Base-by-base conservation (phyloP, 768 basidiomycete species). In the Udeniomyces megalosporus region DNA sequence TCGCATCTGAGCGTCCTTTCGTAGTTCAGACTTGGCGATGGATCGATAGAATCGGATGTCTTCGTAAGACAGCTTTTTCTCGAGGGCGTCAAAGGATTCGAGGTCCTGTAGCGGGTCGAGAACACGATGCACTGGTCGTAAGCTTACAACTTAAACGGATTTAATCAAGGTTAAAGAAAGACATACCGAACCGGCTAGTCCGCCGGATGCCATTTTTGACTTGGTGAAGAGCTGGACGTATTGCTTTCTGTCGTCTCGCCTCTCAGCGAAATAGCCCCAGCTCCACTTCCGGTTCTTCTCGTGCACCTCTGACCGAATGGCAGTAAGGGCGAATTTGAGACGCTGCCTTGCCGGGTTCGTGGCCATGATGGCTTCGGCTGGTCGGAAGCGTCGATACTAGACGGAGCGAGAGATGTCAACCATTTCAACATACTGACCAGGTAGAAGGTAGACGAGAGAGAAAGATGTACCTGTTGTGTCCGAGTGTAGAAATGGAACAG, bases 41-140 rank as follows among this genome's bases (percentile, higher is more conserved):
- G 91, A 96, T 34, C 95, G 83, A 75, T 97, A 99, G 75, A 96
- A 95, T 3, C 93, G 84, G 55, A 99, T 84, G 69, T 97, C 95
- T 72, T 93, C 89, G 68, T 96, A 97, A 0, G 83, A 79, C 31
- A 97, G 78, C 71, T 88, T 89, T 67, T 72, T 76, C 72, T 99
- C 95, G 60, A 97, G 75, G 0, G 74, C 76, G 50, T 83, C 80
- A 32, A 92, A 75, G 17, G 66, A 66, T 8, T 65, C 64, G 8
- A 58, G 66, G 17, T 74, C 74, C 73, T 74, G 62, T 3, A 20
- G 45, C 38, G n/a, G n/a, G n/a, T n/a, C n/a, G n/a, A n/a, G n/a
- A n/a, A n/a, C n/a, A n/a, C n/a, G n/a, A n/a, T n/a, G n/a, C n/a
- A n/a, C n/a, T n/a, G n/a, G n/a, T n/a, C n/a, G n/a, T n/a, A n/a